Evolutionary conservation across 2,329 filamentous ascomycete species (phyloP), one percentile per base, ranked within the genome.

Genomic region (Aulographum hederae): DNA sequence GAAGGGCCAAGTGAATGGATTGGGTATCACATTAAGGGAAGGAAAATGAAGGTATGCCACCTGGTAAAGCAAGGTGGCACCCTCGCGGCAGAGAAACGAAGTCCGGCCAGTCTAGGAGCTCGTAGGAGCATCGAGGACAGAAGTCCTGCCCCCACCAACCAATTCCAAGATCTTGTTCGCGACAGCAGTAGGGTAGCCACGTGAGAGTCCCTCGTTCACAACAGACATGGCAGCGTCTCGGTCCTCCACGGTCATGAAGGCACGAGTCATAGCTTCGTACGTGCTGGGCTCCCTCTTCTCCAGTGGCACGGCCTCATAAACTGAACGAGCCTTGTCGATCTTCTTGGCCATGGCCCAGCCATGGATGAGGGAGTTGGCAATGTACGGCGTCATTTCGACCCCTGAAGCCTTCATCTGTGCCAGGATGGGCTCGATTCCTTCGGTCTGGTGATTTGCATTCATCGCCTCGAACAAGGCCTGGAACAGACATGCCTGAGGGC

Each of bases 241-340:
- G 49, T 91, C 73, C 48, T 91, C 81, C 3, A 78, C 77, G 8
- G 82, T 73, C 33, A 98, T 69, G 56, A 77, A 94, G 1, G 89
- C 89, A 28, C 89, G 70, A 4, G 85, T 93, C 89, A 98, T 98
- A 26, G 86, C 85, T 58, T 98, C 89, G 53, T 98, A 98, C 4
- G 89, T 98, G 61, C 84, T 94, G 3, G 89, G 89, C 60, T 98
- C 89, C 35, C 89, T 75, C 58, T 76, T 84, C 33, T 73, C 68
- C 18, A 71, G 67, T 6, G 74, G 69, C 3, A 98, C 74, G n/a
- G 68, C 65, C 36, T 78, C 67, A 50, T 92, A 98, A 38, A 94
- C 73, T 16, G 67, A 59, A 47, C 75, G 72, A 13, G 84, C 80
- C 54, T 82, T 85, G 37, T 60, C 56, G 28, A 95, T 78, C 39